Percentiles rank a stretch among this genome's conserved stretches.
phyloP scores from a whole-genome alignment of 2,329 filamentous ascomycete genomes.

The Penicillium hordei region DNA sequence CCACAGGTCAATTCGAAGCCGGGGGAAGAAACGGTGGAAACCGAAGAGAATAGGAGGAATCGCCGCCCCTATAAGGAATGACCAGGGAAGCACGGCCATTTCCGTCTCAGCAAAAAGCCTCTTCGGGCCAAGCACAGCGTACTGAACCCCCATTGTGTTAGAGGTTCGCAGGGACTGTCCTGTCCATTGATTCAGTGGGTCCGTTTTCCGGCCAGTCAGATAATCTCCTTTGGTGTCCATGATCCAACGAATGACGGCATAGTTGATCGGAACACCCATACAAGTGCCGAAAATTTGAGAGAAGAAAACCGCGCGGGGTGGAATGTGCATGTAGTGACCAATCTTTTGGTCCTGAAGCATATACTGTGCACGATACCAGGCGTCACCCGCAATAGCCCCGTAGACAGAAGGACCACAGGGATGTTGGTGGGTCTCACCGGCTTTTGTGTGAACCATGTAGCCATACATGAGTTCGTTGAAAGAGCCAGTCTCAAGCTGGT shows the following conservation, averaged over 20 bases:
- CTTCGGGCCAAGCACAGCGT: constrained; percentile 54
- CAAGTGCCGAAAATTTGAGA: constrained; percentile 61
- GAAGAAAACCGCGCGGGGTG: constrained; percentile 60
- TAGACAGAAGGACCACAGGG: constrained; percentile 60
- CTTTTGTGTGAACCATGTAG: constrained; percentile 55
- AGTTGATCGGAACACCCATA: constrained; percentile 62
- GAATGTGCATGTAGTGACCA: constrained; percentile 64
- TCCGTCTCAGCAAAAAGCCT: constrained; percentile 31
- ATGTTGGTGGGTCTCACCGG: constrained; percentile 53
- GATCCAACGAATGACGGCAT: constrained; percentile 61
- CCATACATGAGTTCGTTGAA: constrained; percentile 63
- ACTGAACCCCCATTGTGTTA: constrained; percentile 59
- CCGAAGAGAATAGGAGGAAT: constrained; percentile 45
- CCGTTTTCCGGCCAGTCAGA: constrained; percentile 51
- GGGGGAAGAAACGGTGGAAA: constrained; percentile 55
- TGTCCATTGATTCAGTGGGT: constrained; percentile 63
- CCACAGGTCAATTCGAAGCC: constrained; percentile 56
- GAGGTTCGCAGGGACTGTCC: constrained; percentile 54
- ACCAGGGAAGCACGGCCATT: constrained; percentile 33
- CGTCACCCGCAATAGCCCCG: constrained; percentile 60
- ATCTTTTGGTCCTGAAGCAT: constrained; percentile 65
- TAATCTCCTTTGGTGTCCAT: constrained; percentile 58
- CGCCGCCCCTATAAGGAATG: constrained; percentile 34
- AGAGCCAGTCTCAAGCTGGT: constrained; percentile 55
- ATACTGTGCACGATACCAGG: constrained; percentile 60